These are phyloP conservation scores for Ophiostoma perfectum DNA, from an alignment of 2,329 filamentous ascomycete genomes.

Conservation along the genomic window DNA sequence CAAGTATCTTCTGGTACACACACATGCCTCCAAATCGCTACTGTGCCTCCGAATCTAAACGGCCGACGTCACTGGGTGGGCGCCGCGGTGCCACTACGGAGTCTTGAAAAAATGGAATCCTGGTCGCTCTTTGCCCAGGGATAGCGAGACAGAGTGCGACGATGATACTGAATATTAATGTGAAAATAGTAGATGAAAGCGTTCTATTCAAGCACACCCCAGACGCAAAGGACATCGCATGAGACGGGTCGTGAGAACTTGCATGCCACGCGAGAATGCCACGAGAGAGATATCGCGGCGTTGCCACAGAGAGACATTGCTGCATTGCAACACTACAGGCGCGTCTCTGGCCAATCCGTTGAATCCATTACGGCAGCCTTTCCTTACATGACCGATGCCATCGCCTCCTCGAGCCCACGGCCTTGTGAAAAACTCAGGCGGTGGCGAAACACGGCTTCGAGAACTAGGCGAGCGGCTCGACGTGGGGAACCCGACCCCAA, in stretches of 20 bases:
- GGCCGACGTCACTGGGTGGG: conserved; percentile 10
- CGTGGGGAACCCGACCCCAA: not conserved
- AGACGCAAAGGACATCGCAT: too few species aligned
- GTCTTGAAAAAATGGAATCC: not conserved
- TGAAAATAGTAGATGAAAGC: too few species aligned
- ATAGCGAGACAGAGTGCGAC: too few species aligned
- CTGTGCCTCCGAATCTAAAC: not conserved
- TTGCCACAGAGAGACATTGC: too few species aligned
- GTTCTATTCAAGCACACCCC: too few species aligned
- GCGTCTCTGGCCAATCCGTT: not conserved
- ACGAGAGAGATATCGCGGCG: too few species aligned
- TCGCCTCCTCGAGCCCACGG: conserved; percentile 1
- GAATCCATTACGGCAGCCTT: conserved; percentile 6
- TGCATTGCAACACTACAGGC: not conserved
- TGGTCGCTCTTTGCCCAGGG: not conserved
- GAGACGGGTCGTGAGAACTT: too few species aligned
- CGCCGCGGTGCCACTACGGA: not conserved
- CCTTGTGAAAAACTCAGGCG: not conserved
- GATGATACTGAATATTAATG: too few species aligned
- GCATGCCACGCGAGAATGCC: too few species aligned
- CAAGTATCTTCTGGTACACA: not conserved
- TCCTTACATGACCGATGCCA: not conserved
- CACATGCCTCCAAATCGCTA: not conserved
- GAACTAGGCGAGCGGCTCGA: not conserved
- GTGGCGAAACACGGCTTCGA: conserved; percentile 5